Evolutionary conservation across 139 green algal genomes (phyloP).

Genomic region (Haematococcus lacustris): DNA sequence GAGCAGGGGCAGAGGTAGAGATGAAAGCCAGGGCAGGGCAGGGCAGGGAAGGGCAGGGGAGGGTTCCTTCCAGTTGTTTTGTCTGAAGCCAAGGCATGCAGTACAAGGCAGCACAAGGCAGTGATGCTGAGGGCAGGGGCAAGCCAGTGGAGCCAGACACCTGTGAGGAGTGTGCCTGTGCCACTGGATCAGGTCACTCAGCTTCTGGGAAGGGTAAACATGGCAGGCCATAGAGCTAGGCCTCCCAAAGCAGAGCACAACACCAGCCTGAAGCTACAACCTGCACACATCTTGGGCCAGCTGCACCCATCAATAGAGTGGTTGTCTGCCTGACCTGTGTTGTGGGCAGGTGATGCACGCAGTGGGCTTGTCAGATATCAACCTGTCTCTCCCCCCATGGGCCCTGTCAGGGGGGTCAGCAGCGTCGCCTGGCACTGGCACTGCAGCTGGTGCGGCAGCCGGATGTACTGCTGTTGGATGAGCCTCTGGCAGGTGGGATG

Average conservation of each 20-base stretch:
- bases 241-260: neutral
- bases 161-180: too few relatives aligned
- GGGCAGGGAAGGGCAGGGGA: too few relatives aligned
- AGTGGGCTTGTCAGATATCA: conserved; percentile 59
- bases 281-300: neutral
- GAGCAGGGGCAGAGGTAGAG: too few relatives aligned
- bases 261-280: neutral
- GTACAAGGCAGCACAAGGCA: too few relatives aligned
- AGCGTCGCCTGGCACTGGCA: conserved; percentile 82
- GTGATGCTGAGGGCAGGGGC: too few relatives aligned
- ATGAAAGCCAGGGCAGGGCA: too few relatives aligned
- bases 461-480: conserved; percentile 84
- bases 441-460: conserved; percentile 75
- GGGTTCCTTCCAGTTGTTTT: too few relatives aligned
- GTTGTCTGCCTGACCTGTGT: neutral
- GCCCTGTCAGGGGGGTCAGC: conserved; percentile 80
- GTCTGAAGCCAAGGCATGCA: too few relatives aligned
- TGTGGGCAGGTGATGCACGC: conserved; percentile 47
- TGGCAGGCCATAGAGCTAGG: too few relatives aligned
- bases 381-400: conserved; percentile 51
- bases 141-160: too few relatives aligned
- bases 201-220: too few relatives aligned
- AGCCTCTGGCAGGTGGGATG: conserved; percentile 63
- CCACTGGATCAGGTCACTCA: too few relatives aligned
- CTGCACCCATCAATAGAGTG: neutral